These are phyloP conservation scores for Suillus luteus DNA, from an alignment of 768 basidiomycete genomes.

Conservation along the genomic window DNA sequence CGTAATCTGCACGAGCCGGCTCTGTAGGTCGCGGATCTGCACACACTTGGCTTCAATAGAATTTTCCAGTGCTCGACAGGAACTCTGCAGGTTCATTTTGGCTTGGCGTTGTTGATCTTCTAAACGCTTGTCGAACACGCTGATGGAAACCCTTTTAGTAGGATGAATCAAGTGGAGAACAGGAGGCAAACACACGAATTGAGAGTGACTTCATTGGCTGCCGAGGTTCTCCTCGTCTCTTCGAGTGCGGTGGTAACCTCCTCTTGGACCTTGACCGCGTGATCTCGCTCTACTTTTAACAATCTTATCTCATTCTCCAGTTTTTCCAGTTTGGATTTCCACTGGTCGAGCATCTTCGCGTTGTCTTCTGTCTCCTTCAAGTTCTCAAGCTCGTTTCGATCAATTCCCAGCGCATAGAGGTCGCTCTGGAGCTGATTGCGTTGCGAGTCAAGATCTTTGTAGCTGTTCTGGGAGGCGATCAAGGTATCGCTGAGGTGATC, in stretches of 20 bases:
- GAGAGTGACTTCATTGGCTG: not conserved
- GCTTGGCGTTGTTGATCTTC: constrained; percentile 1
- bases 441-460: not conserved
- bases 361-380: no score
- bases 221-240: not conserved
- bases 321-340: not conserved
- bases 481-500: not conserved
- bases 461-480: not conserved
- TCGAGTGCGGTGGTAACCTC: not conserved
- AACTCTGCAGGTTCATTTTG: not conserved
- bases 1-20: not conserved
- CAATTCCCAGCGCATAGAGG: not conserved
- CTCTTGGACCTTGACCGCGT: not conserved
- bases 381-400: not conserved
- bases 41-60: not conserved
- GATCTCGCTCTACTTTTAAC: constrained; percentile 5
- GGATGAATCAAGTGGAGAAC: not conserved
- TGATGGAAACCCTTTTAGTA: not conserved
- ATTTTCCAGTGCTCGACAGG: not conserved
- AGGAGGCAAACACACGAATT: not conserved
- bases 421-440: constrained; percentile 2
- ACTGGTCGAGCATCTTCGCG: not conserved
- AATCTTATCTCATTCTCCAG: not conserved
- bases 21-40: not conserved
- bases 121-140: not conserved